Base-by-base conservation (phyloP, 345 rosid species). In the Heritiera littoralis region DNA sequence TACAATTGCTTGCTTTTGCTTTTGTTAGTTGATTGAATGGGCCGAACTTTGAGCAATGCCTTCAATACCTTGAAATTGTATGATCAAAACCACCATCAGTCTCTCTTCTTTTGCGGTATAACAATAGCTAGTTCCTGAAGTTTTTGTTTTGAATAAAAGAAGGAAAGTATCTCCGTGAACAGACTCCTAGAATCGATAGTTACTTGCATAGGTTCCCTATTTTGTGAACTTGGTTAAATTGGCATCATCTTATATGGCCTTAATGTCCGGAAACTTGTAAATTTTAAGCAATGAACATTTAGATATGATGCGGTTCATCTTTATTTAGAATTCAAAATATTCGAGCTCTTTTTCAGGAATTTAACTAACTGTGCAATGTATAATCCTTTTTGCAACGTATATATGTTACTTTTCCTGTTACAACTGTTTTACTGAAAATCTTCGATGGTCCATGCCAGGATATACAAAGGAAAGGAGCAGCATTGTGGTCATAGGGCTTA, bases 401-500 rank as follows among this genome's bases (percentile, higher is more conserved):
- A 32, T 88, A 92, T 79, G 90, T 90, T 18, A 18, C n/a, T 67
- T 32, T 48, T 45, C 68, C 61, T 51, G 70, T 18, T 30, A 51
- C 30, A n/a, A 3, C 6, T 79, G 65, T 30, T 68, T 80, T 75
- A 82, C 70, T 48, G 46, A 84, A 59, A 59, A 48, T 77, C 48
- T 65, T 52, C 38, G 1, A 64, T 55, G 18, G 30, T 71, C 64
- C 71, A 69, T 75, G 10, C 10, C 28, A 56, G 61, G 61, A 56
- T 92, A 90, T 78, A 90, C 92, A 2, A 90, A 89, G 88, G 93
- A 90, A 78, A 89, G 90, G 80, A 90, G 91, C 76, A 89, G 93
- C 86, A 89, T 92, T 74, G 86, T 88, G 59, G 94, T 88, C 71
- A 92, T 92, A 54, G 97, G 94, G 78, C 93, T 92, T 30, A 92